These are phyloP conservation scores for Thelonectria blattea DNA, from an alignment of 2,329 filamentous ascomycete species.

Conservation along the genomic window DNA sequence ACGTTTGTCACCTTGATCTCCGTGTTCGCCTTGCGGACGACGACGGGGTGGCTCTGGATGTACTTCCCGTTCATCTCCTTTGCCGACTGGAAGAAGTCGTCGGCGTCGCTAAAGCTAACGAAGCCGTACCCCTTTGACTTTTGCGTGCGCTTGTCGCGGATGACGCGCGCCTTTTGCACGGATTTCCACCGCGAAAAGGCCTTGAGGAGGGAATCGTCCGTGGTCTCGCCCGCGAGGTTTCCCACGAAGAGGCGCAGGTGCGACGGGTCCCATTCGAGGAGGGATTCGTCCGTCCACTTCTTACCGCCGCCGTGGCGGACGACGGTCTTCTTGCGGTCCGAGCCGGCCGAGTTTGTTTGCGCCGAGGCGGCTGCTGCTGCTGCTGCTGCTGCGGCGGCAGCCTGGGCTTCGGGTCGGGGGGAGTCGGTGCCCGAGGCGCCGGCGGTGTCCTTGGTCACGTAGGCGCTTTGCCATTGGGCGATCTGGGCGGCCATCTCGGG, in stretches of 20 bases:
- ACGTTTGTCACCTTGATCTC: conserved; percentile 82
- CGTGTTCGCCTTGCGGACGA: conserved; percentile 86
- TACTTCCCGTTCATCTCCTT: conserved; percentile 99
- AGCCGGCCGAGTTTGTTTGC: conserved; percentile 45
- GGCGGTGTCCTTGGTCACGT: conserved; percentile 58
- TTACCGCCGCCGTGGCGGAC: conserved; percentile 87
- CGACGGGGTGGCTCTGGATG: conserved; percentile 94
- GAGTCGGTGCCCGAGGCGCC: conserved; percentile 43
- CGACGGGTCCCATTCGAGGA: conserved; percentile 94
- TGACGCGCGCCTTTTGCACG: conserved; percentile 89
- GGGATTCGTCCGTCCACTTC: conserved; percentile 85
- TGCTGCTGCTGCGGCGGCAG: no score
- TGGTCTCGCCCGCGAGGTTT: conserved; percentile 96
- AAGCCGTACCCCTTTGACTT: conserved; percentile 98
- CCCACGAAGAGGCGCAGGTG: conserved; percentile 96
- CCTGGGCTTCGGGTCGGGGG: conserved; percentile 44
- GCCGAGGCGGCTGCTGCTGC: no score
- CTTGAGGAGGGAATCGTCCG: conserved; percentile 92
- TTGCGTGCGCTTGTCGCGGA: conserved; percentile 92
- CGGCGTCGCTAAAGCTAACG: conserved; percentile 91
- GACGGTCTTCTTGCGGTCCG: conserved; percentile 82
- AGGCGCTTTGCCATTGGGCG: conserved; percentile 93
- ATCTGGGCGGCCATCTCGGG: conserved; percentile 90
- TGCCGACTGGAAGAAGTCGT: conserved; percentile 95
- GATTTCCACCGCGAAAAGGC: conserved; percentile 89